Evolutionary conservation across 805 yeast species (phyloP).

Genomic region (Spathaspora boniae): DNA sequence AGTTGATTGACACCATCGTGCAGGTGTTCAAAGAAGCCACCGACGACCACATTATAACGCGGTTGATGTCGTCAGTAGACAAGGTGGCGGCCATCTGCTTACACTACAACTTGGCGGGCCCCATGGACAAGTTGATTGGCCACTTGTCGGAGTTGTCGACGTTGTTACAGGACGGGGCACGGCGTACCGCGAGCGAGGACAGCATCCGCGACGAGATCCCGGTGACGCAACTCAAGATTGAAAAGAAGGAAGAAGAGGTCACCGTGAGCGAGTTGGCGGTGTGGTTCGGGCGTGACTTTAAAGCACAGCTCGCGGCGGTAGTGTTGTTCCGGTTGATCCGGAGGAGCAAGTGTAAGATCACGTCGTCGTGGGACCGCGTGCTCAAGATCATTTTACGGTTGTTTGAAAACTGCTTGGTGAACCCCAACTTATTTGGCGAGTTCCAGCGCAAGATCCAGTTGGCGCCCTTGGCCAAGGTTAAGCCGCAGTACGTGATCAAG

Average conservation of each 20-base stretch:
- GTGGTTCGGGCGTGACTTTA: constrained; percentile 83
- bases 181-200: constrained; percentile 19
- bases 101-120: constrained; percentile 50
- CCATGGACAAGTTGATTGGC: constrained; percentile 65
- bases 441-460: constrained; percentile 58
- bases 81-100: constrained; percentile 78
- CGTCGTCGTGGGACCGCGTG: constrained; percentile 60
- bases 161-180: constrained; percentile 41
- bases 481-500: constrained; percentile 63
- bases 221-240: constrained; percentile 45
- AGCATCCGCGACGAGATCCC: constrained; percentile 39
- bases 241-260: constrained; percentile 53
- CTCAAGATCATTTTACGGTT: constrained; percentile 59
- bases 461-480: constrained; percentile 54
- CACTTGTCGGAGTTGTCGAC: constrained; percentile 68
- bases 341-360: constrained; percentile 49
- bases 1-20: constrained; percentile 68
- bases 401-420: constrained; percentile 68
- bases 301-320: constrained; percentile 86
- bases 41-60: constrained; percentile 84
- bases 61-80: constrained; percentile 85
- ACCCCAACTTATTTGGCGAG: constrained; percentile 57
- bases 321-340: constrained; percentile 76
- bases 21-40: constrained; percentile 82
- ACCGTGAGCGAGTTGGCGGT: constrained; percentile 81